Evolutionary conservation across 129 eudicot species (phyloP), one percentile per base, ranked within the genome.

Genomic region (Mikania micrantha): DNA sequence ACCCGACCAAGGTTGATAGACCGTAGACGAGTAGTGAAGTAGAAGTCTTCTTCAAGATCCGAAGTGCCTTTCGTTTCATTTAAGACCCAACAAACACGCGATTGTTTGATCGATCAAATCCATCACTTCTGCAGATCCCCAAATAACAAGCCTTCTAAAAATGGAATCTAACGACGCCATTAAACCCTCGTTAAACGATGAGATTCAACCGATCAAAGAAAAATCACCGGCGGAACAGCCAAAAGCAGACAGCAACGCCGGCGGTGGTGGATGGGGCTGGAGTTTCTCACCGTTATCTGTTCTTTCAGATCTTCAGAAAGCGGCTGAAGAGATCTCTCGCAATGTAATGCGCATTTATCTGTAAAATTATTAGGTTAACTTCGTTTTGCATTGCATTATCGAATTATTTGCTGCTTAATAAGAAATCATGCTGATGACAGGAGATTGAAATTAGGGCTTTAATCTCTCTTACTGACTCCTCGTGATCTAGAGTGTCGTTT

Each of bases 291-390:
- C 96, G 12, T 60, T 85, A 20, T 88, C 96, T 16, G 90, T 85
- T 74, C 71, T 91, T 1, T 81, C 97, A 32, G 97, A 91, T 91
- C 96, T 91, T 62, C 98, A 91, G 64, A 91, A 88, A 67, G 98
- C 95, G 16, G 96, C 96, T 70, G 96, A 91, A 69, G 98, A 91
- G 88, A 88, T 91, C 86, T 88, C 98, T 31, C 91, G 98, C 87
- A 91, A 85, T 88, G 97, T 88, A 83, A 53, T 72, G 63, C 60
- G 71, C 17, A 22, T 53, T 10, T 21, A 10, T 49, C 20, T 12
- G 29, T 1, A 47, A 48, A 5, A 0, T 50, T 32, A 49, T 68
- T 21, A 31, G 49, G 49, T 68, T 32, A 41, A 50, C n/a, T 31
- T 17, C 13, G 16, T 39, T 31, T 38, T 48, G 35, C 16, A 34